Evolutionary conservation across 768 basidiomycete species (phyloP).

Genomic region (Lanmaoa rubissima): DNA sequence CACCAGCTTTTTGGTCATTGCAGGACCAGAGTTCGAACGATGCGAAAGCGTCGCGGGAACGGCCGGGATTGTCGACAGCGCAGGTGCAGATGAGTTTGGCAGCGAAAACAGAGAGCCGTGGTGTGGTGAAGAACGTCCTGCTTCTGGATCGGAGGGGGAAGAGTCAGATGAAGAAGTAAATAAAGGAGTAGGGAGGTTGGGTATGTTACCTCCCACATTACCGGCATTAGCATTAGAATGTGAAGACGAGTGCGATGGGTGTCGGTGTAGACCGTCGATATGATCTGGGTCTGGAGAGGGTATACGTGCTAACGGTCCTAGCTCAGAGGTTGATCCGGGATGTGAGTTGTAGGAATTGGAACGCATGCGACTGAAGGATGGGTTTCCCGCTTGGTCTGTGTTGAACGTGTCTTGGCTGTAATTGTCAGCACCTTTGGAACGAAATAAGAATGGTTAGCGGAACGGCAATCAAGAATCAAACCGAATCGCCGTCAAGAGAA

Average conservation of each 20-base stretch:
- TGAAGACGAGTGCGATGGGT: slow-evolving; percentile 53
- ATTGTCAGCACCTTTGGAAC: slow-evolving; percentile 54
- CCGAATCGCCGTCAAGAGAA: neutral
- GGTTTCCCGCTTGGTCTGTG: slow-evolving; percentile 37
- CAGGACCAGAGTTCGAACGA: slow-evolving; percentile 71
- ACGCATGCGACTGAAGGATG: slow-evolving; percentile 53
- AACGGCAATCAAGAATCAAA: neutral
- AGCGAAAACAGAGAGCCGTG: slow-evolving; percentile 64
- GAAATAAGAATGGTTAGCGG: neutral
- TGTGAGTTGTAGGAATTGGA: slow-evolving; percentile 80
- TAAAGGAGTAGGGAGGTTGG: slow-evolving; percentile 55
- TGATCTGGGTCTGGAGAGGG: slow-evolving; percentile 83
- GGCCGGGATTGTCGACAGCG: slow-evolving; percentile 58
- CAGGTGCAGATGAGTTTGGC: slow-evolving; percentile 88
- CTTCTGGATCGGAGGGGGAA: slow-evolving; percentile 36
- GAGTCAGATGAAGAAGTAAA: slow-evolving; percentile 45
- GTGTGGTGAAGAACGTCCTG: slow-evolving; percentile 36
- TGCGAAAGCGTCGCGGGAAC: slow-evolving; percentile 56
- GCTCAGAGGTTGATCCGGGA: slow-evolving; percentile 45
- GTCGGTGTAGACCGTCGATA: slow-evolving; percentile 82
- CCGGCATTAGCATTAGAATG: slow-evolving; percentile 28
- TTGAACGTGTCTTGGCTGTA: slow-evolving; percentile 66
- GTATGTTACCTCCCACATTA: slow-evolving; percentile 28
- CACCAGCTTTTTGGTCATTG: slow-evolving; percentile 72
- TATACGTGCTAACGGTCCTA: slow-evolving; percentile 77